These are phyloP conservation scores for Exophiala aquamarina DNA, from an alignment of 2,329 filamentous ascomycete species.

Conservation along the genomic window DNA sequence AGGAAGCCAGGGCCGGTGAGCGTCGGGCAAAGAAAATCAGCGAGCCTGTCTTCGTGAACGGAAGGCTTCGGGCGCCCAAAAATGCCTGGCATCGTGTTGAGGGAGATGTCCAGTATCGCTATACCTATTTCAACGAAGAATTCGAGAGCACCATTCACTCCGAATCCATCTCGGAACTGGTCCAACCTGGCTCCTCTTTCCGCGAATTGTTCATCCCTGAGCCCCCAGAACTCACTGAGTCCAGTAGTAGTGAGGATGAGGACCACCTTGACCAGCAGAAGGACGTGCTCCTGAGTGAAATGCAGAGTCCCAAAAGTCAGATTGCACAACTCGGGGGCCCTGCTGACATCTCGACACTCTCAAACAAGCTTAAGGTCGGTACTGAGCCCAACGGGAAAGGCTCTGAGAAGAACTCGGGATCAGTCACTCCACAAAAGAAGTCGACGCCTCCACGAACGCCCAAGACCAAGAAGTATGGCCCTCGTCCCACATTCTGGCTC, in stretches of 20 bases:
- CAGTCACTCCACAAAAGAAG: constrained; percentile 49
- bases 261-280: constrained; percentile 12
- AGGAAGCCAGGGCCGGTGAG: constrained; percentile 77
- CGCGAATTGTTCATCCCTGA: constrained; percentile 88
- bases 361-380: constrained; percentile 8
- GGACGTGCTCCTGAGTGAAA: constrained; percentile 3
- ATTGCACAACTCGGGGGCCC: background rate
- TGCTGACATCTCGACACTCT: constrained; percentile 4
- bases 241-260: constrained; percentile 66
- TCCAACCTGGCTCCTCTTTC: constrained; percentile 82
- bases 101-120: constrained; percentile 88
- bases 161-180: constrained; percentile 88
- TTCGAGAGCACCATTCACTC: constrained; percentile 95
- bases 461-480: constrained; percentile 64
- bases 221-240: constrained; percentile 71
- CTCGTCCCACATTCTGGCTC: constrained; percentile 94
- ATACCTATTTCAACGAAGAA: constrained; percentile 98
- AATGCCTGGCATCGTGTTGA: constrained; percentile 82
- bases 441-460: constrained; percentile 19
- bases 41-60: constrained; percentile 89
- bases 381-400: constrained; percentile 12
- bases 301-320: constrained; percentile 22
- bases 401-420: constrained; percentile 23
- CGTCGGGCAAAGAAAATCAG: constrained; percentile 82
- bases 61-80: constrained; percentile 72